Base-by-base conservation (phyloP, 2,329 filamentous ascomycete genomes). In the Pestalotiopsis fici region DNA sequence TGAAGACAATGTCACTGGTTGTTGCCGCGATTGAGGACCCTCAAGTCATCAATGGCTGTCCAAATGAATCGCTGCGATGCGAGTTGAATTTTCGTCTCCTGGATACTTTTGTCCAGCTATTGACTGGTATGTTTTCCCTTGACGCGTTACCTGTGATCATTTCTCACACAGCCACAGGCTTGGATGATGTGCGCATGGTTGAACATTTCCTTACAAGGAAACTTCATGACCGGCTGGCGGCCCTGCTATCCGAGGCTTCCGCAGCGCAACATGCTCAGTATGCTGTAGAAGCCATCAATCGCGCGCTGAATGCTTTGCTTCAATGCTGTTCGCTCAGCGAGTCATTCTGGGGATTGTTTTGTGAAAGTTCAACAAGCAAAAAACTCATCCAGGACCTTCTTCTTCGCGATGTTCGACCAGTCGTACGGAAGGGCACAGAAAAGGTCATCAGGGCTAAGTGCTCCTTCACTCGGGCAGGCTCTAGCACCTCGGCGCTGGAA, bases 11-110 rank as follows among this genome's bases (percentile, higher is more conserved):
- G 66, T 81, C 79, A 6, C 80, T 91, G 31, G 78, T 92, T 25
- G 85, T 90, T 37, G 80, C 85, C 21, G 89, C 90, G 6, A 84
- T 93, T 62, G 88, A 86, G 13, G 86, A 90, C 67, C 79, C 84
- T 27, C 81, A 86, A 23, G 80, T 91, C 68, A 78, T 86, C 15
- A 81, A 83, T 9, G 78, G 76, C 54, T 82, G 83, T 66, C 75
- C 78, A 11, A 82, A 78, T 60, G 80, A 80, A 64, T 77, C 80
- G 47, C 74, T 88, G 60, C 84, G 82, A 68, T 80, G 86, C 31
- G 77, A 81, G 31, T 83, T 91, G 65, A 82, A 83, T 12, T 80
- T 83, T 54, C 82, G 83, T 66, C 79, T 91, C n/a, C 79, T 91
- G 25, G 85, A 89, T 65, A 86, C 83, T 69, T 82, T 91, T 60